phyloP scores from a whole-genome alignment of 805 yeast genomes.

The Saccharomycopsis fermentans region DNA sequence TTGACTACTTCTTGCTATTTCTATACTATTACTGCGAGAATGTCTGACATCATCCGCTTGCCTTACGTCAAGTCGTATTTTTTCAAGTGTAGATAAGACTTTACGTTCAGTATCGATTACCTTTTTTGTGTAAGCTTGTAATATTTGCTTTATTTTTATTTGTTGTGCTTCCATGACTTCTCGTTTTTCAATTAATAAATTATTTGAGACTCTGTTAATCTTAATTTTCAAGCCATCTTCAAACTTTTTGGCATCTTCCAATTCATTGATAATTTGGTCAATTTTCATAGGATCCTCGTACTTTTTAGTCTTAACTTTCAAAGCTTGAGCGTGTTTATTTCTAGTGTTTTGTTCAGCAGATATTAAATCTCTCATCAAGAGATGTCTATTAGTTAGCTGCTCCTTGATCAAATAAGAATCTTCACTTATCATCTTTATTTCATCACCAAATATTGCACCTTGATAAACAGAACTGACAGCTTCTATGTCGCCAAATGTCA shows the following conservation, averaged over 20 bases:
- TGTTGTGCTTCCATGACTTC: constrained; percentile 54
- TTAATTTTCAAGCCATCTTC: constrained; percentile 73
- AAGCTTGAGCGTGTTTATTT: constrained; percentile 59
- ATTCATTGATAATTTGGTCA: constrained; percentile 74
- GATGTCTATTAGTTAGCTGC: constrained; percentile 83
- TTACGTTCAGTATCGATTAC: constrained; percentile 82
- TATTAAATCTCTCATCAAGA: constrained; percentile 78
- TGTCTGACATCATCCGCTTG: constrained; percentile 73
- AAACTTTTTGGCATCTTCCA: constrained; percentile 66
- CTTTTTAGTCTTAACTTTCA: constrained; percentile 58
- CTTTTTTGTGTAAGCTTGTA: constrained; percentile 53
- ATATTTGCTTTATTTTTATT: constrained; percentile 37
- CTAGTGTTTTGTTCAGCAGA: constrained; percentile 71
- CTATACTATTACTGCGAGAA: constrained; percentile 43
- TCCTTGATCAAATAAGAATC: constrained; percentile 88
- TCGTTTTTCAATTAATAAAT: constrained; percentile 66
- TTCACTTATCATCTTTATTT: constrained; percentile 47
- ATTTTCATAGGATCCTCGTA: constrained; percentile 79
- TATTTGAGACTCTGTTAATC: constrained; percentile 73
- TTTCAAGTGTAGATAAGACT: constrained; percentile 62
- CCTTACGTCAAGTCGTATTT: constrained; percentile 60
- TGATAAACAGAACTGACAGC: constrained; percentile 62
- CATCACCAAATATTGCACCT: constrained; percentile 69
- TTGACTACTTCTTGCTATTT: constrained; percentile 26
- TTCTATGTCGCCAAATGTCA: constrained; percentile 65